Conservation (phyloP, 495 filamentous ascomycete species). For the Aspergillus wentii region DNA sequence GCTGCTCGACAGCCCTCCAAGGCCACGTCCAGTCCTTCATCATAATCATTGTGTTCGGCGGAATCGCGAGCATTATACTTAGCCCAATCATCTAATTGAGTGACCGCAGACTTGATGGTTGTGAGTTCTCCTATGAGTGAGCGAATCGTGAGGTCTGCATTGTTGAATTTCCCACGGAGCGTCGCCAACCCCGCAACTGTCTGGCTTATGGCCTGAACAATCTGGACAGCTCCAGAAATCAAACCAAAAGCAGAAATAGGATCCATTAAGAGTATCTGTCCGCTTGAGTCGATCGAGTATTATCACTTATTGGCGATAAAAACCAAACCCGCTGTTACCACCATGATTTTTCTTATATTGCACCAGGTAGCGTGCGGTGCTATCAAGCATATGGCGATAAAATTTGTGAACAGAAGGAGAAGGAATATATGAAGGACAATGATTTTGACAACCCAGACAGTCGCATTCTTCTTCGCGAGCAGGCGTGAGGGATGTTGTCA, state of each 20-base stretch:
- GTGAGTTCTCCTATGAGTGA: conserved; percentile 35
- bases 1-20: conserved; percentile 35
- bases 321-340: no score
- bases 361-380: no score
- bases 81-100: conserved; percentile 38
- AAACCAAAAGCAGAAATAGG: conserved; percentile 26
- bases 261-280: conserved; percentile 27
- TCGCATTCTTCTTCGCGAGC: no score
- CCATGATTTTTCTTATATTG: no score
- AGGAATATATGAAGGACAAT: no score
- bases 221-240: conserved; percentile 22
- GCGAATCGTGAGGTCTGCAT: conserved; percentile 37
- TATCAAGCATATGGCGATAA: no score
- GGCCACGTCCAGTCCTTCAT: conserved; percentile 29
- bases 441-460: no score
- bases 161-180: conserved; percentile 31
- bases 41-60: conserved; percentile 21
- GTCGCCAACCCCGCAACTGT: conserved; percentile 29
- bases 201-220: conserved; percentile 26
- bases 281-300: no score
- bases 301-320: no score
- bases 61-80: conserved; percentile 19
- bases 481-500: no score
- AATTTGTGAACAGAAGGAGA: no score
- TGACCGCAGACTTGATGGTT: conserved; percentile 34